phyloP scores from a whole-genome alignment of 176 grass and related monocot species.

The bread wheat (Triticum aestivum) region IWGSC_CS_RefSeq_v2.1 NC_057804.1:584464663-584465162 shows the following conservation, averaged over 20 bases:
- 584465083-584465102: not conserved
- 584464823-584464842: no score
- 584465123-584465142: not conserved
- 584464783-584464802: no score
- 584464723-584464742: no score
- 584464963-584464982: not conserved
- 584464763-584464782: no score
- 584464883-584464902: not conserved
- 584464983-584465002: not conserved
- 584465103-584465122: not conserved
- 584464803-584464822: no score
- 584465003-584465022: not conserved
- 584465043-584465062: not conserved
- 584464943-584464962: not conserved
- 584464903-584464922: not conserved
- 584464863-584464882: not conserved
- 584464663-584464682: no score
- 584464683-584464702: no score
- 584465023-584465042: constrained; percentile 3
- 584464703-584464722: no score
- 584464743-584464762: no score
- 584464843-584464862: no score
- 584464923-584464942: not conserved
- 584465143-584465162: not conserved
- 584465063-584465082: not conserved